Evolutionary conservation across 768 basidiomycete genomes (phyloP).

Genomic region (Ramaria sp.): DNA sequence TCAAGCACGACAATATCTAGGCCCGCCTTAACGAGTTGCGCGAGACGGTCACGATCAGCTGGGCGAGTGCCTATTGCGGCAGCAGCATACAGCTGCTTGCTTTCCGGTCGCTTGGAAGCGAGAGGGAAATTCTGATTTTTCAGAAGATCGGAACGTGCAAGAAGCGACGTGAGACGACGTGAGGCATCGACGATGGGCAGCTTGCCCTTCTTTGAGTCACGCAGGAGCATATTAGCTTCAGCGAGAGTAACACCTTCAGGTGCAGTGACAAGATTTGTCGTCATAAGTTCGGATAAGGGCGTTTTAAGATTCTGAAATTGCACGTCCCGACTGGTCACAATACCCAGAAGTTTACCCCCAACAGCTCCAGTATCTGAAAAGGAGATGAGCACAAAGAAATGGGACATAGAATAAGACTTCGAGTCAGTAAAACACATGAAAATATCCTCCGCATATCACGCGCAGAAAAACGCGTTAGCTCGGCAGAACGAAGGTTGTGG

Average conservation of each 20-base stretch:
- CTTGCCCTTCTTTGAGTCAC: slow-evolving; percentile 96
- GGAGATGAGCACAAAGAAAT: slow-evolving; percentile 16
- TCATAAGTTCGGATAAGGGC: slow-evolving; percentile 80
- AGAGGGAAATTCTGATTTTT: slow-evolving; percentile 97
- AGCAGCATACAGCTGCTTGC: slow-evolving; percentile 93
- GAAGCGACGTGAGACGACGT: slow-evolving; percentile 66
- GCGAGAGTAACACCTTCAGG: slow-evolving; percentile 78
- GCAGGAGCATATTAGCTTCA: slow-evolving; percentile 90
- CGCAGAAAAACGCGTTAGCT: slow-evolving; percentile 53
- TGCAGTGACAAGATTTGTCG: slow-evolving; percentile 77
- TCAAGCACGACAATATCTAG: slow-evolving; percentile 93
- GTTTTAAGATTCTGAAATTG: slow-evolving; percentile 73
- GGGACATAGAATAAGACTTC: slow-evolving; percentile 1
- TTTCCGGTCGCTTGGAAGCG: slow-evolving; percentile 81
- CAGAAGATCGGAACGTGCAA: slow-evolving; percentile 92
- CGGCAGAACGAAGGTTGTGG: slow-evolving; percentile 87
- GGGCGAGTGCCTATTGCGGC: slow-evolving; percentile 92
- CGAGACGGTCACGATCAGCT: slow-evolving; percentile 75
- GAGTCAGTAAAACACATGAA: background rate
- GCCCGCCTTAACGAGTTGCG: slow-evolving; percentile 83
- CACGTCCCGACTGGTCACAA: slow-evolving; percentile 92
- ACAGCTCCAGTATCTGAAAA: slow-evolving; percentile 69
- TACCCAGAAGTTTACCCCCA: slow-evolving; percentile 89
- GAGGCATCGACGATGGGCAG: slow-evolving; percentile 69
- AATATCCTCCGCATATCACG: slow-evolving; percentile 61